Base-by-base conservation (phyloP, 2,329 filamentous ascomycete species). In the Stylonectria norvegica region DNA sequence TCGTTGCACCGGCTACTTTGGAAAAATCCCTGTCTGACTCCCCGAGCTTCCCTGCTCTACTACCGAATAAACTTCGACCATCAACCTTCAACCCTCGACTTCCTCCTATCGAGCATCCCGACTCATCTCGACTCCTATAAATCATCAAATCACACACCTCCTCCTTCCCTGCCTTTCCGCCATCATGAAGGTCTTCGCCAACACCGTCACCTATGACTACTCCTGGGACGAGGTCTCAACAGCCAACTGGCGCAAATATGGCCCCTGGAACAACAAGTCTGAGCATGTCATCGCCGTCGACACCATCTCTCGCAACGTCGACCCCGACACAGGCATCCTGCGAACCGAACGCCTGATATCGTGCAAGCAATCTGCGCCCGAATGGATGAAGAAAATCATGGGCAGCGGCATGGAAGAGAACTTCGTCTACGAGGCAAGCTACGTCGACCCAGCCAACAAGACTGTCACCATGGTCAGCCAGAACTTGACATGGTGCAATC, bases 191-290 rank as follows among this genome's bases (percentile, higher is more conserved):
- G 87, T 97, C 69, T 97, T 97, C 62, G 87, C 88, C 56, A 94
- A 89, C 60, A 74, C 76, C 27, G 87, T 89, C 68, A 89, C 89
- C 47, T 98, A 94, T 71, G 79, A 95, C 72, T 98, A 98, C 76
- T 95, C 91, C 32, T 98, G 93, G 93, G 89, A 95, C 61, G 91
- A 97, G 67, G 93, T 98, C 23, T 95, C 89, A 18, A 89, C 89
- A 11, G 89, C 87, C 63, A 98, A 98, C 77, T 98, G 93, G 93
- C 85, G 83, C 56, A 98, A 98, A 68, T 98, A 98, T 71, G 94
- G 89, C 60, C 91, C 91, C 15, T 97, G 93, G 91, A 98, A 98
- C 73, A 86, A 96, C 66, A 93, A 95, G 71, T 90, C 87, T n/a
- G 88, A 89, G 28, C 93, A 98, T 67, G 93, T 98, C 53, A 82